Percentiles rank a stretch among this genome's conserved stretches.
Evolutionary conservation across 495 filamentous ascomycete genomes (phyloP).

Genomic region (Aeminium ludgeri): DNA sequence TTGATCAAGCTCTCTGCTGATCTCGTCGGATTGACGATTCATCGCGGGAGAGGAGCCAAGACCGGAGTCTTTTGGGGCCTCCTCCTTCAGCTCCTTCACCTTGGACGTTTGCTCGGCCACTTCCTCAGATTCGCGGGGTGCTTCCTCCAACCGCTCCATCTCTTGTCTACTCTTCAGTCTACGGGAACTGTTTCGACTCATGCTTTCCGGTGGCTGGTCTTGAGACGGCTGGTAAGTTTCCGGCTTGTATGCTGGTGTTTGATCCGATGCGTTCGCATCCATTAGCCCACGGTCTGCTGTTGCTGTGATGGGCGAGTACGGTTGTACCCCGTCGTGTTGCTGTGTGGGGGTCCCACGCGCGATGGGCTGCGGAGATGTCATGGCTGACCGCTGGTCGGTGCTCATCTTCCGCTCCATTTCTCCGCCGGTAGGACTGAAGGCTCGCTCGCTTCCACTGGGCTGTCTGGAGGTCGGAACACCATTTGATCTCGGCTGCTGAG

Average conservation of each 20-base stretch:
- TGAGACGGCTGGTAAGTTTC: constrained; percentile 13
- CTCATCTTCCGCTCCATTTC: too few relatives aligned
- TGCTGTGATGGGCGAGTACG: neutral
- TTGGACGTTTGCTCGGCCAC: constrained; percentile 2
- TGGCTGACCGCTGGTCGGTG: neutral
- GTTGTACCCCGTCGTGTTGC: neutral
- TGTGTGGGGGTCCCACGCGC: too few relatives aligned
- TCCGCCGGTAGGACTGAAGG: constrained; percentile 3
- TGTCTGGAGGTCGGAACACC: constrained; percentile 7
- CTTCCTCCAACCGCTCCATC: too few relatives aligned
- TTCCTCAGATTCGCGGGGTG: neutral
- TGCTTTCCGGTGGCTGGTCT: constrained; percentile 1
- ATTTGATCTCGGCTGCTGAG: constrained; percentile 3
- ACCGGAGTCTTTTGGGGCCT: constrained; percentile 22
- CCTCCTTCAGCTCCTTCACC: constrained; percentile 5
- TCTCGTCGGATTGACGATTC: constrained; percentile 31
- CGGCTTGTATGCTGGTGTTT: constrained; percentile 2
- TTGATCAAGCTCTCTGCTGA: constrained; percentile 69
- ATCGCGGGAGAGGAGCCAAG: constrained; percentile 24
- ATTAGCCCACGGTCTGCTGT: too few relatives aligned
- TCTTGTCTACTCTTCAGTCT: too few relatives aligned
- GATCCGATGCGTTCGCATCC: neutral
- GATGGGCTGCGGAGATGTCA: neutral
- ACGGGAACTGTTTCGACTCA: constrained; percentile 4
- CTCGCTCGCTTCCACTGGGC: constrained; percentile 10